phyloP scores from a whole-genome alignment of 257 asterid species.

The Catharanthus roseus region DNA sequence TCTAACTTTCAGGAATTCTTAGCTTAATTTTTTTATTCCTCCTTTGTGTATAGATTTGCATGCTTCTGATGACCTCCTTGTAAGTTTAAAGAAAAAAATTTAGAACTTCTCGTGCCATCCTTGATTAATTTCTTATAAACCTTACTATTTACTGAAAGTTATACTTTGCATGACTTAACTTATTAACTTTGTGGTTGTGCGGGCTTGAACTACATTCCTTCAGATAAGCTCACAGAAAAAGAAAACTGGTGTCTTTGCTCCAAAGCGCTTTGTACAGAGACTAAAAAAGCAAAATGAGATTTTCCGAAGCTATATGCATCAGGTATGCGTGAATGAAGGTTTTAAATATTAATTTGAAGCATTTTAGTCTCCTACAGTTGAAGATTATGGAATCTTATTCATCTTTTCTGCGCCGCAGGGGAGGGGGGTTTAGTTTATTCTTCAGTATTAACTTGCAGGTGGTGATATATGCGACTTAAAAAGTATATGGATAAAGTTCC shows the following conservation, averaged over 20 bases:
- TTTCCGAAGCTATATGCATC: conserved; percentile 95
- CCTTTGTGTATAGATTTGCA: not conserved
- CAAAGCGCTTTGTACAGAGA: conserved; percentile 89
- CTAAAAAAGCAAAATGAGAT: conserved; percentile 83
- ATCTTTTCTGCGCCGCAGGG: not conserved
- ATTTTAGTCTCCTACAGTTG: not conserved
- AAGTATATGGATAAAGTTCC: not conserved
- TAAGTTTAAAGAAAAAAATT: not conserved
- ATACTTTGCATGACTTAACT: not conserved
- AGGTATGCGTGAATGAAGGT: conserved; percentile 40
- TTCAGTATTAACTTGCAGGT: not conserved
- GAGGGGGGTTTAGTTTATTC: not conserved
- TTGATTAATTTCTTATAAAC: too few species aligned
- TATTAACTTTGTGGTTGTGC: not conserved
- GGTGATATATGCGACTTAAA: not conserved
- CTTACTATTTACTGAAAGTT: not conserved
- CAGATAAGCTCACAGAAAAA: conserved; percentile 89
- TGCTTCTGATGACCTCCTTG: not conserved
- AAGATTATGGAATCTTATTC: not conserved
- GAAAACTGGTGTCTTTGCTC: conserved; percentile 89
- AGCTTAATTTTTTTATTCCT: not conserved
- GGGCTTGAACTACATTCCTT: conserved; percentile 19
- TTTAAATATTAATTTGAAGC: not conserved
- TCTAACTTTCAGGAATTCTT: not conserved
- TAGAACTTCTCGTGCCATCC: not conserved